Percentiles rank a stretch among this genome's conserved stretches.
Conservation (phyloP, 1,284 basidiomycete species). For the Phlebopus sp. region DNA sequence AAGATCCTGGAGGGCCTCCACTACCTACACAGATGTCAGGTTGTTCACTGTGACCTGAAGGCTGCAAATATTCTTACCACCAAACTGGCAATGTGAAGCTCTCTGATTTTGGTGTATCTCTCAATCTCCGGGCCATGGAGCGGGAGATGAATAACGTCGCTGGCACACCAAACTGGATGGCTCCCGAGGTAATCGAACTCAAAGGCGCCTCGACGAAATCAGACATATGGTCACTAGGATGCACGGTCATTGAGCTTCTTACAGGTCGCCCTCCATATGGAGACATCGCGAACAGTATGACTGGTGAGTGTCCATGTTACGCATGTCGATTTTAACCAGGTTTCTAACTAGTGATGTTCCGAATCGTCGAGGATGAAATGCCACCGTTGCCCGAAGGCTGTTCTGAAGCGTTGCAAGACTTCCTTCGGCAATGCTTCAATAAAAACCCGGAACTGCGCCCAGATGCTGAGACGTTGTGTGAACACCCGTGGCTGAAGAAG, state of each 20-base stretch:
- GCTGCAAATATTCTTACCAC: constrained; percentile 98
- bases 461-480: constrained; percentile 78
- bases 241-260: constrained; percentile 90
- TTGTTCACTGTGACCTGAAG: constrained; percentile 93
- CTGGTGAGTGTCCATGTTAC: constrained; percentile 47
- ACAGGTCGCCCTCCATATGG: constrained; percentile 91
- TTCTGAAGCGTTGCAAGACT: constrained; percentile 72
- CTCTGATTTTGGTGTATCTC: constrained; percentile 98
- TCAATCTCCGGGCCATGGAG: constrained; percentile 95
- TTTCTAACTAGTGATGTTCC: constrained; percentile 78
- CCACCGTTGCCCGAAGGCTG: constrained; percentile 82
- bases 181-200: constrained; percentile 90
- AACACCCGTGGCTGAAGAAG: constrained; percentile 86
- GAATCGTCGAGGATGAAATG: constrained; percentile 89
- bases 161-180: constrained; percentile 98
- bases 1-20: constrained; percentile 92
- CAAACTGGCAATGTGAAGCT: constrained; percentile 97
- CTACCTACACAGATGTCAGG: constrained; percentile 82
- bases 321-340: constrained; percentile 9
- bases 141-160: constrained; percentile 85
- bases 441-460: constrained; percentile 84
- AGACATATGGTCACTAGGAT: constrained; percentile 92
- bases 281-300: constrained; percentile 83
- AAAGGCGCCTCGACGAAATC: constrained; percentile 74
- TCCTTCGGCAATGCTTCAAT: constrained; percentile 82